Evolutionary conservation across 371 early-diverging fungal genomes (phyloP).

Genomic region (Funneliformis caledonium): DNA sequence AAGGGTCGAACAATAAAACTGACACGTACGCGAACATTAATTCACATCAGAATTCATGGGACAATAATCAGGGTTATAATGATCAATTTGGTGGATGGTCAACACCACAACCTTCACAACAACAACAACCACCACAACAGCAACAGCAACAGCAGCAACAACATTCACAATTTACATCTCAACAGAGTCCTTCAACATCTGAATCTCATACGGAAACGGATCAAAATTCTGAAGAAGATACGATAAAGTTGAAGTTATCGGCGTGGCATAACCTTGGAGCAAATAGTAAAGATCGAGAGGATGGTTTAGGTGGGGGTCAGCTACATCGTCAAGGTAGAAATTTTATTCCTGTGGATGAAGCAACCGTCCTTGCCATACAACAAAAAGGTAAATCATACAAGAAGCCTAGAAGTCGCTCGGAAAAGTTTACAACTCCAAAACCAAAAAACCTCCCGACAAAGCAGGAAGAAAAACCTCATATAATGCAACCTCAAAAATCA

Average conservation of each 20-base stretch:
- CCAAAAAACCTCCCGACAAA: background rate
- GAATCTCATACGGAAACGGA: background rate
- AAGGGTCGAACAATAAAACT: background rate
- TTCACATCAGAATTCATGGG: background rate
- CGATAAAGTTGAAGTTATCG: background rate
- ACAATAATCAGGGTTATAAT: background rate
- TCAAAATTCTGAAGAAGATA: background rate
- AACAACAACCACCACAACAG: background rate
- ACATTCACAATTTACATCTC: background rate
- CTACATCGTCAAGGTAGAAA: constrained; percentile 33
- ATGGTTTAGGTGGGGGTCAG: constrained; percentile 32
- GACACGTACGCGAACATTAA: background rate
- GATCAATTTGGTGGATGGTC: background rate
- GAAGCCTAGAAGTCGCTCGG: background rate
- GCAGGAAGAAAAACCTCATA: background rate
- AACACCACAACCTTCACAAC: too few relatives aligned
- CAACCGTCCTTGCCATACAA: constrained; percentile 19
- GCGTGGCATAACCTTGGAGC: constrained; percentile 27
- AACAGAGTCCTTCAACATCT: background rate
- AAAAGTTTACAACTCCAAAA: background rate
- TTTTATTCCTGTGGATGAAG: constrained; percentile 31
- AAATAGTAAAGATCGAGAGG: background rate
- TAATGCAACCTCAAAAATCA: background rate
- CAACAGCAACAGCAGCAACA: background rate
- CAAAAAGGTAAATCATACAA: background rate